Evolutionary conservation across 2,329 filamentous ascomycete genomes (phyloP), one percentile per base, ranked within the genome.

Genomic region (Penicillium sclerotiorum): DNA sequence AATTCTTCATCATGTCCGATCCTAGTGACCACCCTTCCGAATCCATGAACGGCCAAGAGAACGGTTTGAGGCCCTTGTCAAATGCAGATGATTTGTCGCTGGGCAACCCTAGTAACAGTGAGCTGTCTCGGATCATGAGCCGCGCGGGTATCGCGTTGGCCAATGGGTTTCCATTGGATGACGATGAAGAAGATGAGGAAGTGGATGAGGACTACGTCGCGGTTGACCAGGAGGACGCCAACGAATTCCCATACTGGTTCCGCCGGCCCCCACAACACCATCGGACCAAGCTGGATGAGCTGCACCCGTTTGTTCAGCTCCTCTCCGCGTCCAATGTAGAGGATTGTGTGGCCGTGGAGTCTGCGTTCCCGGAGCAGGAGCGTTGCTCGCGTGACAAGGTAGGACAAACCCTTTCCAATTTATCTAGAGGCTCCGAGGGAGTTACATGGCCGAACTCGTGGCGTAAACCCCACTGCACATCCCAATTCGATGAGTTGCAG

Each of bases 251-350:
- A 38, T 73, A 70, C 60, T 73, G 69, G 61, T 72, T 74, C 55
- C 71, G 71, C 32, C 70, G 69, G 38, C 67, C 68, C 15, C 70
- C 67, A 33, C 61, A 63, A n/a, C 67, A 67, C 39, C 64, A 67
- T 20, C 68, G 62, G 46, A 68, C 69, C 28, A 65, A 67, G 48
- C 56, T 74, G 8, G 85, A 86, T 61, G 77, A 82, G 43, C 82
- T 90, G 62, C 82, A 89, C 63, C 85, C 90, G 21, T 87, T 88
- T 62, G 81, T 88, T n/a, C 84, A 89, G 45, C 82, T 88, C 22
- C 79, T 96, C 43, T 89, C 83, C 33, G 56, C 70, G 38, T 73
- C 74, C 11, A 72, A 79, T 55, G 68, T 77, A 11, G 75, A 79
- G 17, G 71, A 80, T 58, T 85, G 83, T 66, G 73, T 81, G 53